These are phyloP conservation scores for Calonectria hawksworthii DNA, from an alignment of 2,329 filamentous ascomycete species.

Conservation along the genomic window DNA sequence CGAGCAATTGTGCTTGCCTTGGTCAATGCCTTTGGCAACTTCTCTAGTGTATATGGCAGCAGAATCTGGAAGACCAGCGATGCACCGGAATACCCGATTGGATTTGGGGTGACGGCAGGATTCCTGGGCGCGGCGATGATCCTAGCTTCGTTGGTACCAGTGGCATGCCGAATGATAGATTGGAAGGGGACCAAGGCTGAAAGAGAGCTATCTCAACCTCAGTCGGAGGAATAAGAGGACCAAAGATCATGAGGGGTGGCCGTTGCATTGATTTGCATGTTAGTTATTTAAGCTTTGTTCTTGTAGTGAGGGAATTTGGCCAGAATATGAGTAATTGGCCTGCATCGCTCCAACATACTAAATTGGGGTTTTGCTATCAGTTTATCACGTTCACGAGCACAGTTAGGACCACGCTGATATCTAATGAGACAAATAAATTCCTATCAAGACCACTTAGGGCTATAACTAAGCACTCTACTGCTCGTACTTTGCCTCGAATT, in stretches of 20 bases:
- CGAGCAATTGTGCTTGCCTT: constrained; percentile 21
- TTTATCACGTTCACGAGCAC: too few relatives aligned
- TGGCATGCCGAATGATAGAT: constrained; percentile 31
- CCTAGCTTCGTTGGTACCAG: constrained; percentile 41
- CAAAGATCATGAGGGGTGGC: background rate
- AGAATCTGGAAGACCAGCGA: constrained; percentile 46
- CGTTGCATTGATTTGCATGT: background rate
- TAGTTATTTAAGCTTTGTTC: background rate
- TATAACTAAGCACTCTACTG: background rate
- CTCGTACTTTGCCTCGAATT: background rate
- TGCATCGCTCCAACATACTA: too few relatives aligned
- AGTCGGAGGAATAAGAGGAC: background rate
- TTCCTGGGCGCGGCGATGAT: constrained; percentile 46
- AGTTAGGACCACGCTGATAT: too few relatives aligned
- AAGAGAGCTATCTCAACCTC: background rate
- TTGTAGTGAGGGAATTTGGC: background rate
- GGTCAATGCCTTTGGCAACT: constrained; percentile 26
- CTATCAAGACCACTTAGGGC: background rate
- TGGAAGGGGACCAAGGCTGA: constrained; percentile 29
- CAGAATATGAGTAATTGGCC: background rate
- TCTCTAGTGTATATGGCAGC: constrained; percentile 27
- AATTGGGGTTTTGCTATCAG: background rate
- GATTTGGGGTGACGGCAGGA: constrained; percentile 48
- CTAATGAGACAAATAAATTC: background rate
- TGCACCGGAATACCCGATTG: constrained; percentile 43